Percentiles rank a stretch among this genome's conserved stretches.
Conservation (phyloP, 129 eudicot species). For the Sambucus nigra region DNA sequence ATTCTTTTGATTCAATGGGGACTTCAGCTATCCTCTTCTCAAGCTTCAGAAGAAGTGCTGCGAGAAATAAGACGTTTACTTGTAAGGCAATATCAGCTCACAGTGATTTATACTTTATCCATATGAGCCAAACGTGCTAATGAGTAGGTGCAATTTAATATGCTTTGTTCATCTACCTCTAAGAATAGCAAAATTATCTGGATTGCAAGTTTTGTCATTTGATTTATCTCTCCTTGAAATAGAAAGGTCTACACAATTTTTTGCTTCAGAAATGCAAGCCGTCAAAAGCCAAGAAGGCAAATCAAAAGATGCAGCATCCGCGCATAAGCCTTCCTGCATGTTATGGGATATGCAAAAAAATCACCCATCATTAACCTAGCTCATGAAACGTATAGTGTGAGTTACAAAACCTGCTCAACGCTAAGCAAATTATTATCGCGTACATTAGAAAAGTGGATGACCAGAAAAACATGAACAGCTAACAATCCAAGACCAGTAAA, state of each 20-base stretch:
- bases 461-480: background rate
- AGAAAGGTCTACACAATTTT: slow-evolving; percentile 74
- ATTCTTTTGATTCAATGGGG: slow-evolving; percentile 72
- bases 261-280: slow-evolving; percentile 90
- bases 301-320: slow-evolving; percentile 99
- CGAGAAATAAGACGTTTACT: slow-evolving; percentile 6
- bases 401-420: background rate
- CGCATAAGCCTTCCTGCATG: slow-evolving; percentile 80
- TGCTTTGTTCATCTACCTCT: slow-evolving; percentile 41
- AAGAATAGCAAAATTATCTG: slow-evolving; percentile 89
- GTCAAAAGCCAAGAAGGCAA: slow-evolving; percentile 65
- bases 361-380: slow-evolving; percentile 8
- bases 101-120: background rate
- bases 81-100: background rate
- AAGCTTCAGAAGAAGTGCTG: slow-evolving; percentile 90
- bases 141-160: background rate
- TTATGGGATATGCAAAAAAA: slow-evolving; percentile 3
- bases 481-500: background rate
- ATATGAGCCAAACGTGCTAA: background rate
- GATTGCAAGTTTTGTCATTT: slow-evolving; percentile 70
- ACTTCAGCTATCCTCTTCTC: slow-evolving; percentile 83
- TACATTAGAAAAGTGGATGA: background rate
- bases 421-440: slow-evolving; percentile 7
- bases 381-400: background rate
- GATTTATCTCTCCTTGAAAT: slow-evolving; percentile 57